These are phyloP conservation scores for Pseudogymnoascus sp. DNA, from an alignment of 2,329 filamentous ascomycete genomes.

Conservation along the genomic window DNA sequence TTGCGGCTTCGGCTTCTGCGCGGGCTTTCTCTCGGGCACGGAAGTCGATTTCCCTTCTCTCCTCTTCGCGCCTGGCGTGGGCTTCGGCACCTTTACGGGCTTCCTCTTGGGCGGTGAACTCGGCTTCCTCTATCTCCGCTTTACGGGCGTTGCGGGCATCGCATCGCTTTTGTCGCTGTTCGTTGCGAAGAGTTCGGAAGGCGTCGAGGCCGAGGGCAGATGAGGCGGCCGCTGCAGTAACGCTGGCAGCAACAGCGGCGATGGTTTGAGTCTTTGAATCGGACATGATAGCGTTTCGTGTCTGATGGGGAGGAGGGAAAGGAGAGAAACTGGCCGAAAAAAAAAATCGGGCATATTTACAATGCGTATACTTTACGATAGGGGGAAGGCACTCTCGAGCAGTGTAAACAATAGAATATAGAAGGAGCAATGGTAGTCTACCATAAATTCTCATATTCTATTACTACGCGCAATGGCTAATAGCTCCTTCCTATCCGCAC, in stretches of 20 bases:
- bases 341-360: neutral
- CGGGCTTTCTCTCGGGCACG: neutral
- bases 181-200: too few species aligned
- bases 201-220: too few species aligned
- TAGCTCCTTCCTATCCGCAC: neutral
- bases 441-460: neutral
- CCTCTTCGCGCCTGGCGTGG: too few species aligned
- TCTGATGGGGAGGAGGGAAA: neutral
- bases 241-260: neutral
- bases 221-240: neutral
- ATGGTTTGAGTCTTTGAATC: neutral
- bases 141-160: too few species aligned
- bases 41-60: neutral
- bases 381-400: neutral
- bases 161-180: too few species aligned
- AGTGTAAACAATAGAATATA: neutral
- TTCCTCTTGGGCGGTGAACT: too few species aligned
- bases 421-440: neutral
- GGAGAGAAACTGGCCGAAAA: neutral
- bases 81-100: neutral
- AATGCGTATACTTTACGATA: neutral
- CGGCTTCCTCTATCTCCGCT: too few species aligned
- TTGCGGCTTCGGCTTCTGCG: neutral
- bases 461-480: neutral
- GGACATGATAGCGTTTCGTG: neutral